Evolutionary conservation across 2,329 filamentous ascomycete genomes (phyloP).

Genomic region (Fusarium brachygibbosum): DNA sequence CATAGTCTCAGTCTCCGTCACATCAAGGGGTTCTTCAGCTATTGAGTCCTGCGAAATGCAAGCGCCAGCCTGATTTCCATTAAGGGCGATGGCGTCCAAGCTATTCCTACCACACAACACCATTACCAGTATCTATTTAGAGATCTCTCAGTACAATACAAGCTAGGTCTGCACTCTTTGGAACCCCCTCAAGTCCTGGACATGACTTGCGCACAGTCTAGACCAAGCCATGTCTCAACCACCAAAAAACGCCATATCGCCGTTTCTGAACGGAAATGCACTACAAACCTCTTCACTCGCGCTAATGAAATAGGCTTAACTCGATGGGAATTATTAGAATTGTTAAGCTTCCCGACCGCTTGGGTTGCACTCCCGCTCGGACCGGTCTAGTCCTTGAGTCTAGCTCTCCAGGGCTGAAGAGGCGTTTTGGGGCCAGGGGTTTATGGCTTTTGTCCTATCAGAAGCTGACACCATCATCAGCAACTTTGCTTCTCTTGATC

Average conservation of each 20-base stretch:
- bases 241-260: conserved; percentile 16
- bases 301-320: background rate
- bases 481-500: conserved; percentile 4
- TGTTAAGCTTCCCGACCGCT: conserved; percentile 20
- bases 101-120: background rate
- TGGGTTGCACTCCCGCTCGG: conserved; percentile 29
- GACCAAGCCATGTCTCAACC: conserved; percentile 45
- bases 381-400: conserved; percentile 21
- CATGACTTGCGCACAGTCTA: conserved; percentile 18
- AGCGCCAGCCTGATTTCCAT: background rate
- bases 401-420: conserved; percentile 40
- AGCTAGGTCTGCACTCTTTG: background rate
- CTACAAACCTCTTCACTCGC: background rate
- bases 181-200: background rate
- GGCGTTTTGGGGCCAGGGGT: conserved; percentile 22
- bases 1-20: background rate
- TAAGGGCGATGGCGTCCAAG: conserved; percentile 16
- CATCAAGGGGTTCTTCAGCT: background rate
- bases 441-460: background rate
- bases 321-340: conserved; percentile 5
- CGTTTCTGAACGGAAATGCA: conserved; percentile 31
- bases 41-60: conserved; percentile 1
- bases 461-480: conserved; percentile 11
- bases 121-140: conserved; percentile 8
- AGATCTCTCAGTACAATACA: background rate